These are phyloP conservation scores for Aureobasidium sp. DNA, from an alignment of 2,329 filamentous ascomycete genomes.

Conservation along the genomic window DNA sequence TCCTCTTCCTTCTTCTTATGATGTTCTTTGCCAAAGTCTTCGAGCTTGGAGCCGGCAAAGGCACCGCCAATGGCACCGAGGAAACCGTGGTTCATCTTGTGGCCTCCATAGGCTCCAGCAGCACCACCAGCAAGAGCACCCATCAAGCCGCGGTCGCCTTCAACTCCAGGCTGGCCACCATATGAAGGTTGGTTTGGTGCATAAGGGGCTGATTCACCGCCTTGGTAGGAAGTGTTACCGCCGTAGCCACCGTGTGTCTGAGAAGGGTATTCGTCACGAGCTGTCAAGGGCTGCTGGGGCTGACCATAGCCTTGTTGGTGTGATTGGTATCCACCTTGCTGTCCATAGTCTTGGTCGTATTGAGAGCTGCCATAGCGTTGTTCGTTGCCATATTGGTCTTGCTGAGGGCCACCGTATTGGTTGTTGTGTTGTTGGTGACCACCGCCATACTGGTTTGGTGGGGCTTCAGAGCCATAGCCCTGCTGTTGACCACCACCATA, in stretches of 20 bases:
- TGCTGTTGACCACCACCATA: slow-evolving; percentile 20
- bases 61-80: slow-evolving; percentile 52
- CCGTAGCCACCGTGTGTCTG: slow-evolving; percentile 9
- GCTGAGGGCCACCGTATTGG: slow-evolving; percentile 19
- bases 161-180: slow-evolving; percentile 20
- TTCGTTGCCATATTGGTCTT: slow-evolving; percentile 20
- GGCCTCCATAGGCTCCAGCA: slow-evolving; percentile 51
- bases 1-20: slow-evolving; percentile 31
- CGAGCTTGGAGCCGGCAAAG: slow-evolving; percentile 47
- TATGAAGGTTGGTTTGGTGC: slow-evolving; percentile 5
- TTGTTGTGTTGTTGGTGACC: slow-evolving; percentile 19
- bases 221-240: slow-evolving; percentile 9
- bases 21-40: slow-evolving; percentile 46
- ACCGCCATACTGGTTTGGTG: slow-evolving; percentile 8
- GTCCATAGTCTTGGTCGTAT: slow-evolving; percentile 15
- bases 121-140: slow-evolving; percentile 51
- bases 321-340: slow-evolving; percentile 10
- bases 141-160: slow-evolving; percentile 50
- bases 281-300: slow-evolving; percentile 10
- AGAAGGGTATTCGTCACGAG: slow-evolving; percentile 11
- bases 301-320: slow-evolving; percentile 17
- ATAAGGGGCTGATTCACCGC: slow-evolving; percentile 6
- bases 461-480: slow-evolving; percentile 16
- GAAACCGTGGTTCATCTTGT: slow-evolving; percentile 51
- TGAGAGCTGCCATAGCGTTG: slow-evolving; percentile 20